Conservation (phyloP, 2,329 filamentous ascomycete genomes). For the Fusarium luffae region DNA sequence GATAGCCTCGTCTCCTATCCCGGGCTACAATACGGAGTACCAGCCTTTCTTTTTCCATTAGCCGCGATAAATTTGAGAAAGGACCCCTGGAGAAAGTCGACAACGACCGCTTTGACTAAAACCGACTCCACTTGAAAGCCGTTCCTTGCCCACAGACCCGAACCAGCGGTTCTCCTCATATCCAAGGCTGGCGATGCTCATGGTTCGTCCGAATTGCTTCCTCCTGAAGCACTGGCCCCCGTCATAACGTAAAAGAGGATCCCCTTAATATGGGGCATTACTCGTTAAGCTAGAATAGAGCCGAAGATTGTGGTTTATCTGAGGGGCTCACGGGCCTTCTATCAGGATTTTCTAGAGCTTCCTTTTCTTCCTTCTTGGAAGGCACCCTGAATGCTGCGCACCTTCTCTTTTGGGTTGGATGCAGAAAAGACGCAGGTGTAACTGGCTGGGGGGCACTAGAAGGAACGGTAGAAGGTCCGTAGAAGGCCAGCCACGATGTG, state of each 20-base stretch:
- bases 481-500: constrained; percentile 28
- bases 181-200: constrained; percentile 25
- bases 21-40: neutral
- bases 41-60: constrained; percentile 8
- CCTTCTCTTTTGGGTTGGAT: constrained; percentile 31
- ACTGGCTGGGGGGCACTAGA: constrained; percentile 25
- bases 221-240: constrained; percentile 12
- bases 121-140: constrained; percentile 5
- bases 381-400: constrained; percentile 24
- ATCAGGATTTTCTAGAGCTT: constrained; percentile 33
- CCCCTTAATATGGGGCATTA: constrained; percentile 26
- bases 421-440: neutral
- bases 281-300: constrained; percentile 4
- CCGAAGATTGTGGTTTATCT: constrained; percentile 24
- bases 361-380: constrained; percentile 26
- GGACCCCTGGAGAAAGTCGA: neutral
- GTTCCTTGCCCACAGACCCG: constrained; percentile 32
- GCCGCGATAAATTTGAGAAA: constrained; percentile 24
- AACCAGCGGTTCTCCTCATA: constrained; percentile 34
- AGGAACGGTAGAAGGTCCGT: constrained; percentile 27
- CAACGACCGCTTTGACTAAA: constrained; percentile 4
- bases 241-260: constrained; percentile 22
- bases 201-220: constrained; percentile 16
- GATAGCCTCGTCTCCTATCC: neutral
- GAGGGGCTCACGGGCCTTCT: constrained; percentile 16